These are phyloP conservation scores for Colletotrichum trifolii DNA, from an alignment of 2,329 filamentous ascomycete genomes.

Conservation along the genomic window DNA sequence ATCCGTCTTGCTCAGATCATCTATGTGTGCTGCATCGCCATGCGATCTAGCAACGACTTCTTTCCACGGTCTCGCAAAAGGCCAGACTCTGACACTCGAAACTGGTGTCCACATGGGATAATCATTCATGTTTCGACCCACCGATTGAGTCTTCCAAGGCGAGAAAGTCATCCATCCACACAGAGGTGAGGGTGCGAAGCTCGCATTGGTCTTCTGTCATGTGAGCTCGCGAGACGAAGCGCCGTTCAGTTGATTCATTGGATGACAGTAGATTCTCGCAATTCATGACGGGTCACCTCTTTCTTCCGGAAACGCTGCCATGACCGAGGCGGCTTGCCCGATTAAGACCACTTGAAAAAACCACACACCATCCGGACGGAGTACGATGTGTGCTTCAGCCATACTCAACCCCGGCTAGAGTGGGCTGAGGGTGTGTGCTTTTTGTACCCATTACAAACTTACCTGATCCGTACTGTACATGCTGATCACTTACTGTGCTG, in stretches of 20 bases:
- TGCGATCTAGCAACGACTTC: constrained; percentile 25
- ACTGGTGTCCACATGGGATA: neutral
- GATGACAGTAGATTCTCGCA: constrained; percentile 11
- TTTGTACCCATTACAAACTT: neutral
- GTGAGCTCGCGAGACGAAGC: constrained; percentile 33
- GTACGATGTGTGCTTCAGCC: constrained; percentile 1
- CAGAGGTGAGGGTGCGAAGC: constrained; percentile 9
- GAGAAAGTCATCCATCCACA: constrained; percentile 32
- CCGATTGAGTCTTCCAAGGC: constrained; percentile 21
- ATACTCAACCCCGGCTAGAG: constrained; percentile 8
- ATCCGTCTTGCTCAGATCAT: constrained; percentile 34
- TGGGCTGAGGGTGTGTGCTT: constrained; percentile 17
- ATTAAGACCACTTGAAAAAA: neutral
- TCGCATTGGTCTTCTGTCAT: constrained; percentile 37
- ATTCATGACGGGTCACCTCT: constrained; percentile 19
- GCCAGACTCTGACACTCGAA: neutral
- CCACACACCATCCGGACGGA: constrained; percentile 8
- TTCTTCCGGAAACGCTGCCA: constrained; percentile 3
- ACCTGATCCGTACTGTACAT: no score
- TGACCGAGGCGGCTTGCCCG: constrained; percentile 4
- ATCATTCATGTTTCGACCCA: constrained; percentile 6
- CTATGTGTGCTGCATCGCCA: constrained; percentile 27
- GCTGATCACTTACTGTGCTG: constrained; percentile 1
- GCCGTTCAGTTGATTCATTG: constrained; percentile 21
- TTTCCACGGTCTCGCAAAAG: constrained; percentile 21